Base-by-base conservation (phyloP, 345 rosid species). In the Rhodamnia rubescens region DNA sequence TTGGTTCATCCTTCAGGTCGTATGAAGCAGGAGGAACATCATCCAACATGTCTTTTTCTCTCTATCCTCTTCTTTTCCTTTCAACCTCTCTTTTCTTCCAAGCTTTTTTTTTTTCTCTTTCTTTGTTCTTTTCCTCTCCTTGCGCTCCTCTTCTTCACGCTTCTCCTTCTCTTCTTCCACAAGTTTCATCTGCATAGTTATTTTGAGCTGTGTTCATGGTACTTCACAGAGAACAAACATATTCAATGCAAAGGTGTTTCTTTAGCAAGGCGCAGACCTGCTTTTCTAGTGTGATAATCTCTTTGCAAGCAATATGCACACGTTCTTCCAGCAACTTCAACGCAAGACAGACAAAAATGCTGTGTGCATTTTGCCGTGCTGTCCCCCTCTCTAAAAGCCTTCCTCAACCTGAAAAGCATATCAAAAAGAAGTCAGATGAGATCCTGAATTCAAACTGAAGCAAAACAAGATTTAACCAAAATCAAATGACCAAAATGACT, bases 341-440 rank as follows among this genome's bases (percentile, higher is more conserved):
- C 12, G 99, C 92, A 89, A 97, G 99, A 86, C 95, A 94, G 86
- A 96, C 95, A 92, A 97, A 97, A 87, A 97, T 93, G 90, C 99
- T 97, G 91, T 96, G 99, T 78, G 99, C 98, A 92, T 96, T 97
- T 89, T 96, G 98, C 88, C 98, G 98, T 14, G 99, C 97, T 51
- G 97, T 96, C 87, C 98, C 98, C 98, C 93, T 96, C 99, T 91
- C 98, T 96, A 87, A 93, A 96, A 85, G 99, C 99, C 91, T 97
- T 97, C 85, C 85, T 97, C 99, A 85, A 97, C 98, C 99, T 97
- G 93, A 90, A 88, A 89, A 85, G 74, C 32, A 4, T 58, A 84
- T 27, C 82, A 82, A 6, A 6, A 55, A 13, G 13, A 47, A 80
- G 61, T 55, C 56, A 61, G 84, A 50, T 74, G 83, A 29, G 80